These are phyloP conservation scores for Diplodia seriata DNA, from an alignment of 2,329 filamentous ascomycete genomes.

Conservation along the genomic window DNA sequence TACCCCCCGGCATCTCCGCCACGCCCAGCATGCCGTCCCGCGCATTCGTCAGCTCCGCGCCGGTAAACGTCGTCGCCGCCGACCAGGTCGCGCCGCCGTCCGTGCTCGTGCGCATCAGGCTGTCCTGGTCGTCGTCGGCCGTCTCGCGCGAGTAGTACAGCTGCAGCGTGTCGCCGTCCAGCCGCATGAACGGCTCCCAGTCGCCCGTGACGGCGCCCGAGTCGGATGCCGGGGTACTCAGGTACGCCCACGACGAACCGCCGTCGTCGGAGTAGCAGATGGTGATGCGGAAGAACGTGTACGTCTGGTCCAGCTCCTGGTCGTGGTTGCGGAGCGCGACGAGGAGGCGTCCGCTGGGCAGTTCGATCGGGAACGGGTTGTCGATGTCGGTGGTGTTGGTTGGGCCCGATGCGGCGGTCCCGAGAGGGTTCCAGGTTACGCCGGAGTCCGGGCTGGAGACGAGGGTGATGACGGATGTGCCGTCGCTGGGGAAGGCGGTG, in stretches of 20 bases:
- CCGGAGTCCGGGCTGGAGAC: slow-evolving; percentile 36
- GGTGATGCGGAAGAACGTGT: slow-evolving; percentile 51
- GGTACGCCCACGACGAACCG: slow-evolving; percentile 49
- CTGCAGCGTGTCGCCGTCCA: slow-evolving; percentile 50
- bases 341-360: slow-evolving; percentile 44
- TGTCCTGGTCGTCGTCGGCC: slow-evolving; percentile 51
- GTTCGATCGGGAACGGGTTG: slow-evolving; percentile 45
- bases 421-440: slow-evolving; percentile 35
- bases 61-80: slow-evolving; percentile 45
- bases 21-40: slow-evolving; percentile 58
- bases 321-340: slow-evolving; percentile 48
- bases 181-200: slow-evolving; percentile 57
- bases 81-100: slow-evolving; percentile 53
- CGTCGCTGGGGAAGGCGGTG: slow-evolving; percentile 36
- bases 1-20: slow-evolving; percentile 42
- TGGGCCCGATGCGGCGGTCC: slow-evolving; percentile 36
- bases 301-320: slow-evolving; percentile 33
- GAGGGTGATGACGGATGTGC: slow-evolving; percentile 38
- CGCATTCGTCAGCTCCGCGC: slow-evolving; percentile 41
- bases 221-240: slow-evolving; percentile 39
- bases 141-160: slow-evolving; percentile 56
- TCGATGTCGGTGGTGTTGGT: slow-evolving; percentile 40
- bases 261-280: slow-evolving; percentile 52
- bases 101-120: slow-evolving; percentile 48
- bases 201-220: slow-evolving; percentile 45